Conservation (phyloP, 352 stramenopile species). For the Globisporangium takayamanum region DNA sequence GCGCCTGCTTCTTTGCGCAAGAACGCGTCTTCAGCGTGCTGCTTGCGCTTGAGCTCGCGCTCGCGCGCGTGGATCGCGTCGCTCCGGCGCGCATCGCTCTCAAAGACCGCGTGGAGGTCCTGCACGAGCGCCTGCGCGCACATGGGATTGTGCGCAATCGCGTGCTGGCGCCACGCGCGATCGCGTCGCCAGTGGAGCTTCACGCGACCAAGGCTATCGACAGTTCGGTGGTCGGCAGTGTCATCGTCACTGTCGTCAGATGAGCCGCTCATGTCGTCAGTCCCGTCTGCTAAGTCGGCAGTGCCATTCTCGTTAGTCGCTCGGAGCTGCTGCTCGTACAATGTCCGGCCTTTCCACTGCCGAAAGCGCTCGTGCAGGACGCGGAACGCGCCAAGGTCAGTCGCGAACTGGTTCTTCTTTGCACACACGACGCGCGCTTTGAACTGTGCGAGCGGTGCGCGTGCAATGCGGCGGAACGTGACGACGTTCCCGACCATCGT, state of each 20-base stretch:
- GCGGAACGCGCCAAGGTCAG: conserved; percentile 37
- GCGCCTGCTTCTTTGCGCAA: conserved; percentile 35
- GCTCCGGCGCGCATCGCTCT: conserved; percentile 25
- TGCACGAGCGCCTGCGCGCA: conserved; percentile 23
- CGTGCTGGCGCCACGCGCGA: conserved; percentile 38
- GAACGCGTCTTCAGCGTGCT: conserved; percentile 37
- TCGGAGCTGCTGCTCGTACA: conserved; percentile 20
- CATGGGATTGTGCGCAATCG: conserved; percentile 32
- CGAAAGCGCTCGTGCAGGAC: conserved; percentile 32
- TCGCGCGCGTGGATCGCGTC: conserved; percentile 33
- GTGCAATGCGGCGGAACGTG: conserved; percentile 38
- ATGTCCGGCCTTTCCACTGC: conserved; percentile 32
- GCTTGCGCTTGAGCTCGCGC: conserved; percentile 24
- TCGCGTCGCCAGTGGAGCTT: conserved; percentile 42
- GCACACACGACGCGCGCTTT: conserved; percentile 16
- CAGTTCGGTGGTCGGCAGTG: background rate
- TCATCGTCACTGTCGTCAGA: background rate
- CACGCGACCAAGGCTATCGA: conserved; percentile 11
- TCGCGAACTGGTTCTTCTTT: conserved; percentile 50
- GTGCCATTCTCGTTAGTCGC: background rate
- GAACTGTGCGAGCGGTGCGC: conserved; percentile 25
- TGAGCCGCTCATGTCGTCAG: background rate
- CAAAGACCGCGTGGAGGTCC: conserved; percentile 26
- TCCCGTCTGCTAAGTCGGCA: background rate
- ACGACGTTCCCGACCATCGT: conserved; percentile 52